A percentile compares a stretch with the other conserved stretches of the same genome.
These are phyloP conservation scores for Pseudopyrenochaeta lycopersici DNA, from an alignment of 2,329 filamentous ascomycete genomes.

Conservation along the genomic window DNA sequence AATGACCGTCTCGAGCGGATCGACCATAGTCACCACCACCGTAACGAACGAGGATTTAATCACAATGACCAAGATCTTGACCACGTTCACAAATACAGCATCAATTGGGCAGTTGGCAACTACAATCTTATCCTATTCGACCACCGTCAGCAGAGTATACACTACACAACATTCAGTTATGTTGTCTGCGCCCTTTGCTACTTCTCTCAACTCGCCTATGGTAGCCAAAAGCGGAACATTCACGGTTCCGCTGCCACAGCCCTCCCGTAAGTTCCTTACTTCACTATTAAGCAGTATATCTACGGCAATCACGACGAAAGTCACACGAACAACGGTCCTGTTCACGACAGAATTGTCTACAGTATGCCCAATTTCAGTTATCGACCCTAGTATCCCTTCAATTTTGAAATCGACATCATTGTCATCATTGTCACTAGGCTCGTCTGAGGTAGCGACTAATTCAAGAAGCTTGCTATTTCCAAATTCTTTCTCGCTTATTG, in stretches of 20 bases:
- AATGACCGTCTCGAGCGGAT: neutral
- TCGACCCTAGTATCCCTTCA: neutral
- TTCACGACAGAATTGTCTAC: neutral
- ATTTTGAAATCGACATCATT: neutral
- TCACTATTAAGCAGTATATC: neutral
- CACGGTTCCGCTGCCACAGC: constrained; percentile 12
- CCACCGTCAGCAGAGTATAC: neutral
- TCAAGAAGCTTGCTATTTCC: neutral
- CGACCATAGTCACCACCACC: constrained; percentile 3
- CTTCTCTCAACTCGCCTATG: too few relatives aligned
- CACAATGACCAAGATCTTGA: neutral
- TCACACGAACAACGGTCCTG: neutral
- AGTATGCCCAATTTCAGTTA: neutral
- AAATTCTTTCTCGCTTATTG: neutral
- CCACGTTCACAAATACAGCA: too few relatives aligned
- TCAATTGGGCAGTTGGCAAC: too few relatives aligned
- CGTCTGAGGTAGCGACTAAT: neutral
- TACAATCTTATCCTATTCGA: too few relatives aligned
- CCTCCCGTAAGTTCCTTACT: neutral
- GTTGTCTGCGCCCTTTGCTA: too few relatives aligned
- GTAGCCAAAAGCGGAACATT: constrained; percentile 1
- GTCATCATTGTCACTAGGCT: neutral
- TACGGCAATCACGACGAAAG: neutral
- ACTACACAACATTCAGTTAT: too few relatives aligned
- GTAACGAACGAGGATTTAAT: neutral